These are phyloP conservation scores for Fusarium scirpi DNA, from an alignment of 2,329 filamentous ascomycete genomes.

Conservation along the genomic window DNA sequence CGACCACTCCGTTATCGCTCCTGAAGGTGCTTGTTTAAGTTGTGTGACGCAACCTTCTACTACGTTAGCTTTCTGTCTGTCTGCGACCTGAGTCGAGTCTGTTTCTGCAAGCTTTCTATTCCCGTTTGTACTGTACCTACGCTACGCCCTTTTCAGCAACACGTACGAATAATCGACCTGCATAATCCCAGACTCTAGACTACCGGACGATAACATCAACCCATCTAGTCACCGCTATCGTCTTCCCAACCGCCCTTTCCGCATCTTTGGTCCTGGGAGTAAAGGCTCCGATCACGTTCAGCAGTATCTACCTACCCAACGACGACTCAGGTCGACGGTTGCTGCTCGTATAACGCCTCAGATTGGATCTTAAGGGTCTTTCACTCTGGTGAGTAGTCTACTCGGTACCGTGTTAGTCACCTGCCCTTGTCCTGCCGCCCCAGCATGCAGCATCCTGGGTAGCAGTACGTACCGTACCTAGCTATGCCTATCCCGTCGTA, in stretches of 20 bases:
- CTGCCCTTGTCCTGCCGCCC: conserved; percentile 35
- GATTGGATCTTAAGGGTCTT: conserved; percentile 32
- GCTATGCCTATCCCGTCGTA: conserved; percentile 35
- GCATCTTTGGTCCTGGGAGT: conserved; percentile 19
- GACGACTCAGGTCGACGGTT: conserved; percentile 39
- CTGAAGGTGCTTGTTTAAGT: neutral
- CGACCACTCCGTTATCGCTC: neutral
- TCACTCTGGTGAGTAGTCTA: neutral
- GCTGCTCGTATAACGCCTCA: conserved; percentile 40
- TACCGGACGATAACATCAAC: conserved; percentile 38
- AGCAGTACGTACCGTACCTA: conserved; percentile 17
- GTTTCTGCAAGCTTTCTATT: conserved; percentile 16
- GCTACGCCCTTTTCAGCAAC: conserved; percentile 32
- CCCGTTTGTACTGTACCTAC: conserved; percentile 16
- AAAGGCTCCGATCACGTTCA: conserved; percentile 44
- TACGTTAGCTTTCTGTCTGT: conserved; percentile 10
- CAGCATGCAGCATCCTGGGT: conserved; percentile 5
- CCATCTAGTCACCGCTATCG: conserved; percentile 40
- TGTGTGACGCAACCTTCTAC: conserved; percentile 43
- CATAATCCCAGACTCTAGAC: conserved; percentile 42
- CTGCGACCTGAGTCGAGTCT: conserved; percentile 4
- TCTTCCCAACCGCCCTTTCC: conserved; percentile 35
- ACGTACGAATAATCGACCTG: conserved; percentile 42
- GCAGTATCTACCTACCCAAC: neutral
- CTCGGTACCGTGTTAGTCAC: conserved; percentile 46